Conservation (phyloP, 768 basidiomycete genomes). For the Calocera cornea region DNA sequence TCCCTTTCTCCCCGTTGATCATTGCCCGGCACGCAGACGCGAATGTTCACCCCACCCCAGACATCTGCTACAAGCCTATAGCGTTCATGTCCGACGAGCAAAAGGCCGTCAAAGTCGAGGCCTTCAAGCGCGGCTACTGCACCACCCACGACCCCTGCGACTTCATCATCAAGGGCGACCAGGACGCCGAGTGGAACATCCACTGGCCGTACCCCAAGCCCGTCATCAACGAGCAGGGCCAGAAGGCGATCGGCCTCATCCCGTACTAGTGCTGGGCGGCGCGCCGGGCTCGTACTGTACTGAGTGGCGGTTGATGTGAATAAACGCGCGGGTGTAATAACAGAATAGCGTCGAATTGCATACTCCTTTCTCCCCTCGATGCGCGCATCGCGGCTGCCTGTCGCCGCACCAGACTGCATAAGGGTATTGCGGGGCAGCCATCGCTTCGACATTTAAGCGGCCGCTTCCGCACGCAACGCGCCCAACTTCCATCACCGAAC, state of each 20-base stretch:
- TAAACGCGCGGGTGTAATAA: background rate
- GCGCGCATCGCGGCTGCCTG: too few species aligned
- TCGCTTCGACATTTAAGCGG: too few species aligned
- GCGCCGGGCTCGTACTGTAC: too few species aligned
- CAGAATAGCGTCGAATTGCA: background rate
- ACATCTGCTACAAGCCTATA: conserved; percentile 19
- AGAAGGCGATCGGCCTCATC: conserved; percentile 3
- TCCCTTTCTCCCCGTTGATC: background rate
- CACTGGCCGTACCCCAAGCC: background rate
- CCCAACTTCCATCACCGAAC: too few species aligned
- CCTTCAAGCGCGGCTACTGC: conserved; percentile 15
- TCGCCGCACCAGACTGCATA: too few species aligned
- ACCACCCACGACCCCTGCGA: conserved; percentile 17
- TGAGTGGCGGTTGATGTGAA: background rate
- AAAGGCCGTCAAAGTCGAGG: conserved; percentile 7
- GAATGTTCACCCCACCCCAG: too few species aligned
- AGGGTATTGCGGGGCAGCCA: too few species aligned
- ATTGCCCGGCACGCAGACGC: background rate
- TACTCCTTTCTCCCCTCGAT: background rate
- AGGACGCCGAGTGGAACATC: conserved; percentile 2
- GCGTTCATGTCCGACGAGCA: conserved; percentile 17
- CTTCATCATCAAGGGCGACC: conserved; percentile 4
- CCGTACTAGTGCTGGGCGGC: background rate
- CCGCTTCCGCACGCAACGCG: too few species aligned
- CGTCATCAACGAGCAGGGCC: background rate